Percentiles rank a stretch among this genome's conserved stretches.
Conservation (phyloP, 768 basidiomycete species). For the Suillus americanus region DNA sequence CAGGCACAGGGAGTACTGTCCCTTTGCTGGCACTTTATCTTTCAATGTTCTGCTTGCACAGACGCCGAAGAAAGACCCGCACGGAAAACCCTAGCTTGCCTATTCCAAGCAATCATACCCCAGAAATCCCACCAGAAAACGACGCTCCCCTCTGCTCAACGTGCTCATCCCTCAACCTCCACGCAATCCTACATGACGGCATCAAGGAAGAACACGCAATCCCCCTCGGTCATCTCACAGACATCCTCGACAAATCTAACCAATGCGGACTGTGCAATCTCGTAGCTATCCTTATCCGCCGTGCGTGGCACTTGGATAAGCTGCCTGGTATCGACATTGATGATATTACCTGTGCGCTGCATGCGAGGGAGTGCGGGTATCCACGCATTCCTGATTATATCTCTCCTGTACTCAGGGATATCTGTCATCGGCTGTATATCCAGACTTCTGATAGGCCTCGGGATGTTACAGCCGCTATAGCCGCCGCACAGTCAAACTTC, state of each 20-base stretch:
- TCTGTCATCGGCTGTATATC: constrained; percentile 7
- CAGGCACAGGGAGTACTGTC: not conserved
- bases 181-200: constrained; percentile 2
- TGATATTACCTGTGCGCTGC: not conserved
- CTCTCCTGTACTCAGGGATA: not conserved
- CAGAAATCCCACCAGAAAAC: not conserved
- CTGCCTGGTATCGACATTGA: not conserved
- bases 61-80: not conserved
- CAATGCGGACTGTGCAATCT: constrained; percentile 7
- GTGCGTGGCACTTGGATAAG: constrained; percentile 2
- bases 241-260: constrained; percentile 4
- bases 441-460: not conserved
- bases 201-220: not conserved
- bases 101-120: not conserved
- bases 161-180: constrained; percentile 9
- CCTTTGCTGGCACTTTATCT: not conserved
- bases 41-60: not conserved
- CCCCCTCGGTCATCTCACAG: constrained; percentile 1
- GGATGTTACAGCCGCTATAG: not conserved
- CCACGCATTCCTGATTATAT: not conserved
- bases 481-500: not conserved
- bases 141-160: constrained; percentile 6
- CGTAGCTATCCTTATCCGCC: constrained; percentile 1
- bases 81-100: not conserved
- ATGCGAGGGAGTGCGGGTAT: not conserved